A percentile compares a stretch with the other conserved stretches of the same genome.
phyloP scores from a whole-genome alignment of 352 stramenopile species.

The Phytophthora pluvialis region DNA sequence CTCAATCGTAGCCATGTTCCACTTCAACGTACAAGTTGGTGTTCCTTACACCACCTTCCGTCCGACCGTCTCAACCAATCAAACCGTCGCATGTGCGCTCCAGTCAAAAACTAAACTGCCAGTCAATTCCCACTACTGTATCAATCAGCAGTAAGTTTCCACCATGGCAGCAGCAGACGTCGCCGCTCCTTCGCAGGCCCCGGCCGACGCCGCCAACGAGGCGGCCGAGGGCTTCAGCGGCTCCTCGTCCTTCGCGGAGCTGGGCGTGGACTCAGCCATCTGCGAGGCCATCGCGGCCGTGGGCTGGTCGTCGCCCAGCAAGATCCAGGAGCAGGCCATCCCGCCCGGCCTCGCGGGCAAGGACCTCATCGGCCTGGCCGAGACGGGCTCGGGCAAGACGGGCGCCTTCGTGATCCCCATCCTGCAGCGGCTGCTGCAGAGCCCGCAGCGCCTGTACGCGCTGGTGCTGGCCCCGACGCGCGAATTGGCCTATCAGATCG shows the following conservation, averaged over 20 bases:
- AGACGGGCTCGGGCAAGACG: slow-evolving; percentile 97
- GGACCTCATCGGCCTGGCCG: slow-evolving; percentile 97
- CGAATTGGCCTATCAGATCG: slow-evolving; percentile 97
- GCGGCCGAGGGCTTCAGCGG: slow-evolving; percentile 61
- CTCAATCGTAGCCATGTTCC: too few relatives aligned
- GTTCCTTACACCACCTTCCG: too few relatives aligned
- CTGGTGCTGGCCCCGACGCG: slow-evolving; percentile 94
- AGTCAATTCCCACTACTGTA: too few relatives aligned
- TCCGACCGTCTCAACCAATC: too few relatives aligned
- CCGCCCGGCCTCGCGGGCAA: slow-evolving; percentile 91
- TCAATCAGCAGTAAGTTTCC: too few relatives aligned
- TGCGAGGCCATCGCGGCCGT: slow-evolving; percentile 92
- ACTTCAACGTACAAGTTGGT: too few relatives aligned
- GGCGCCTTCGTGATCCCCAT: slow-evolving; percentile 95
- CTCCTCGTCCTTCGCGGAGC: slow-evolving; percentile 86
- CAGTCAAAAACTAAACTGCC: too few relatives aligned
- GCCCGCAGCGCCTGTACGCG: slow-evolving; percentile 90
- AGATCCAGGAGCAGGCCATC: slow-evolving; percentile 96
- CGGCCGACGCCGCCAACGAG: slow-evolving; percentile 34
- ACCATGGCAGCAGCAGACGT: too few relatives aligned
- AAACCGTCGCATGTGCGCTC: too few relatives aligned
- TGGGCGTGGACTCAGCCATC: slow-evolving; percentile 92
- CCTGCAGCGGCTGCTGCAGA: slow-evolving; percentile 92
- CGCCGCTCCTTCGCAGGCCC: slow-evolving; percentile 1
- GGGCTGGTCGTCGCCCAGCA: slow-evolving; percentile 93